Percentiles rank a stretch among this genome's conserved stretches.
Evolutionary conservation across 225 moss, liverwort and hornwort genomes (phyloP).

Genomic region (Rhytidiadelphus loreus): DNA sequence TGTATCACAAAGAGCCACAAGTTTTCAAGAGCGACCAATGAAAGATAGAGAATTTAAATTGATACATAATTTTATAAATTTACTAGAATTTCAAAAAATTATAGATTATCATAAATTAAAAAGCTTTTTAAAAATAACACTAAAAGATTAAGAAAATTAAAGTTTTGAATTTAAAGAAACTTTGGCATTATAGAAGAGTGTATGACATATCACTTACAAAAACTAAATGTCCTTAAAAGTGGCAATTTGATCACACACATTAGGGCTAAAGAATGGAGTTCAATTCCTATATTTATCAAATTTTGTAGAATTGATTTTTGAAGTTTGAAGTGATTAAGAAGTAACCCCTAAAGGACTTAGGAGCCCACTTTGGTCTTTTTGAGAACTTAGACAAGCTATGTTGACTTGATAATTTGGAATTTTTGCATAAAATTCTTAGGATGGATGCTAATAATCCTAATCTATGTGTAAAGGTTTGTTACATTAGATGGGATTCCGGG

Average conservation of each 20-base stretch:
- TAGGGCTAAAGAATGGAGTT: neutral
- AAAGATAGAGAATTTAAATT: neutral
- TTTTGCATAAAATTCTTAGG: too few species aligned
- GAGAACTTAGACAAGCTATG: too few species aligned
- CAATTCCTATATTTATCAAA: neutral
- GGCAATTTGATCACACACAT: neutral
- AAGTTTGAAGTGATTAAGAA: neutral
- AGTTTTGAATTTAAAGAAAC: rapidly evolving
- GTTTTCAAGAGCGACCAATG: neutral
- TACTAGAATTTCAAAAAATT: neutral
- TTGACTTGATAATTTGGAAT: too few species aligned
- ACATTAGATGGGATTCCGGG: too few species aligned
- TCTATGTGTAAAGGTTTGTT: too few species aligned
- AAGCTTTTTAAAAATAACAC: too few species aligned
- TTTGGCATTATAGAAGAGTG: neutral
- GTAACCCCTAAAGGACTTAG: neutral
- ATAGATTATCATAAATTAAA: neutral
- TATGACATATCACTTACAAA: neutral
- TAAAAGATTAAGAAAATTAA: neutral
- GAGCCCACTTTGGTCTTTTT: too few species aligned
- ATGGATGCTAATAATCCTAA: too few species aligned
- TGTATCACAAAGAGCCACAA: too few species aligned
- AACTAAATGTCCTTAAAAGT: neutral
- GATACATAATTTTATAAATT: neutral
- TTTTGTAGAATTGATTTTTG: neutral